Base-by-base conservation (phyloP, 164 flowering plant species). In the Magnolia sinica region DNA sequence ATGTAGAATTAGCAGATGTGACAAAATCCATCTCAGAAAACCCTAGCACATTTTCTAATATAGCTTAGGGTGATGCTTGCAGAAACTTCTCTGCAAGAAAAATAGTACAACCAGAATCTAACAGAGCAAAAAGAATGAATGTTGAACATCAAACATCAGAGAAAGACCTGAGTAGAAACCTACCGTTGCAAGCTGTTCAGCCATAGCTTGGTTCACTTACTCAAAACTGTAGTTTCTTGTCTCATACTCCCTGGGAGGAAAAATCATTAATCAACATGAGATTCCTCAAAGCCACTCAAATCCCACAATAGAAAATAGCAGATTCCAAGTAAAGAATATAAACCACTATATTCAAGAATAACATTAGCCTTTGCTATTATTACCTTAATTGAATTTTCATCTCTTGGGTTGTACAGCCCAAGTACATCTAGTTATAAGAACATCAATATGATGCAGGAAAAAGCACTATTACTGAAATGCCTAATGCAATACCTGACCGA, bases 321-420 rank as follows among this genome's bases (percentile, higher is more conserved):
- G 64, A 37, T 8, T 23, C 20, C 27, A 65, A 70, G 63, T n/a
- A 24, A 74, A 73, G 51, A 72, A 22, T 23, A 64, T 80, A 69
- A 79, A 94, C 98, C 99, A 83, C 92, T 90, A 68, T 94, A 98
- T 84, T 96, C 94, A 75, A 96, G 79, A 64, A 96, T 98, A 85
- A 96, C 97, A 84, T 96, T 94, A 51, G 99, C 97, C 85, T 94
- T 96, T 23, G 98, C 98, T 98, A 96, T 94, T 3, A 89, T 97
- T 63, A 98, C 99, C 83, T 94, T 96, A 74, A 96, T 81, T n/a
- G 99, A 94, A 73, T 79, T 78, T 85, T 94, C 98, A 88, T 96
- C 97, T 80, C 98, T 87, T 70, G 98, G 99, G 74, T 94, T 81
- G 80, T 87, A 37, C 45, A 37, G 7, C 45, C 45, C 45, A 37